phyloP scores from a whole-genome alignment of 1,284 basidiomycete species.

The Puccinia coronata region DNA sequence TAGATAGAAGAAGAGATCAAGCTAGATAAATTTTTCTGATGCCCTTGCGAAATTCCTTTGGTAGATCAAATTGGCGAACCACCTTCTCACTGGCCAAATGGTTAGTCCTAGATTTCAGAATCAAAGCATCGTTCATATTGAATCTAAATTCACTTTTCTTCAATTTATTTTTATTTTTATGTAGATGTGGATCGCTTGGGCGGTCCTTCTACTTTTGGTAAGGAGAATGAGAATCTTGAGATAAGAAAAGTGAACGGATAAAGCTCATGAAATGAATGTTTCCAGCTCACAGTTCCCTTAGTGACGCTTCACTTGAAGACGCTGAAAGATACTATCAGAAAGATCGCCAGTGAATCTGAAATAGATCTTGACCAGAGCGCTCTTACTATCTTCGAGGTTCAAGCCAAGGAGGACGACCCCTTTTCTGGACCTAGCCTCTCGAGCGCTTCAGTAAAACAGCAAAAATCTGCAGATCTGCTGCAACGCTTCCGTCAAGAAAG shows the following conservation, averaged over 20 bases:
- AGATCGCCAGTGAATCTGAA: slow-evolving; percentile 16
- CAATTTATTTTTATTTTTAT: background rate
- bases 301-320: slow-evolving; percentile 26
- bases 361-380: slow-evolving; percentile 24
- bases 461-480: background rate
- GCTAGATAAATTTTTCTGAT: background rate
- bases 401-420: background rate
- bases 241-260: background rate
- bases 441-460: background rate
- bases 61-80: slow-evolving; percentile 19
- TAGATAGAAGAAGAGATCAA: background rate
- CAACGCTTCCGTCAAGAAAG: slow-evolving; percentile 12
- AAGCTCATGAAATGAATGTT: background rate
- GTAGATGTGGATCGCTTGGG: slow-evolving; percentile 38
- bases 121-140: background rate
- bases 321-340: slow-evolving; percentile 25
- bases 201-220: slow-evolving; percentile 17
- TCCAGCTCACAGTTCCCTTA: slow-evolving; percentile 30
- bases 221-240: background rate
- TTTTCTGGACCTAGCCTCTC: slow-evolving; percentile 26
- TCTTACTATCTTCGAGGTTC: background rate
- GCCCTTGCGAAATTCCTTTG: background rate
- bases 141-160: background rate
- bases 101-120: background rate
- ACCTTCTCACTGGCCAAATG: slow-evolving; percentile 18